phyloP scores from a whole-genome alignment of 2,329 filamentous ascomycete species.

The Ophiognomonia clavigignenti-juglandacearum region DNA sequence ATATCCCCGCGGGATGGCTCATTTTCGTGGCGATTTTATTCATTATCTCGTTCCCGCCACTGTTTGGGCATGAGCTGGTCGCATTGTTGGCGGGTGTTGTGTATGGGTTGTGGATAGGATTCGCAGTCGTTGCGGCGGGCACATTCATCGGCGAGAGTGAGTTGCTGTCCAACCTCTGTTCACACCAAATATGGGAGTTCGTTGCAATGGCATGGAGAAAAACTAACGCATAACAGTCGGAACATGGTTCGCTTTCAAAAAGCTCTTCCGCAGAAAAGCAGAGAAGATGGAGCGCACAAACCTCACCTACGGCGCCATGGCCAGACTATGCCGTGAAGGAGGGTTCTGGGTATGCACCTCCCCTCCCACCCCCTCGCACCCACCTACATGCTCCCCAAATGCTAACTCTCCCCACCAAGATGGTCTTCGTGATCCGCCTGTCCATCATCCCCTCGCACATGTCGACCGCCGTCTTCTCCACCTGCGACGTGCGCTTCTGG shows the following conservation, averaged over 20 bases:
- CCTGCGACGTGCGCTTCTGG: conserved; percentile 37
- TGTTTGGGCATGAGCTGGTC: conserved; percentile 37
- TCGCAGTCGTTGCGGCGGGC: conserved; percentile 34
- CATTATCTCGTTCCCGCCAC: conserved; percentile 34
- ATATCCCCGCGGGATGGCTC: conserved; percentile 33
- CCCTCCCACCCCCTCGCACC: conserved; percentile 20
- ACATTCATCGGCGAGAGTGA: conserved; percentile 36
- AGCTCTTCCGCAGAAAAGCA: conserved; percentile 29
- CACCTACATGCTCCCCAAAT: no score
- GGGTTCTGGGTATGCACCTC: conserved; percentile 30
- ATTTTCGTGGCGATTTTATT: conserved; percentile 35
- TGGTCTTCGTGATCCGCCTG: conserved; percentile 35
- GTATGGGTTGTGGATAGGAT: conserved; percentile 36
- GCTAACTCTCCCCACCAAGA: conserved; percentile 27
- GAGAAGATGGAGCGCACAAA: conserved; percentile 34
- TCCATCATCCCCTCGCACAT: conserved; percentile 36
- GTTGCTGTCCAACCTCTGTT: background rate
- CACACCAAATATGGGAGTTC: no score
- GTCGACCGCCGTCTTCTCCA: conserved; percentile 38
- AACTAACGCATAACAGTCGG: conserved; percentile 22
- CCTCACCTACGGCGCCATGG: conserved; percentile 34
- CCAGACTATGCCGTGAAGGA: conserved; percentile 34
- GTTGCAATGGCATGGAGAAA: background rate
- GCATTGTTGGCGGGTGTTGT: conserved; percentile 36
- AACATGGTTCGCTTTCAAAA: conserved; percentile 37